A percentile compares a stretch with the other conserved stretches of the same genome.
Evolutionary conservation across 495 filamentous ascomycete genomes (phyloP).

Genomic region (Penicillium herquei): DNA sequence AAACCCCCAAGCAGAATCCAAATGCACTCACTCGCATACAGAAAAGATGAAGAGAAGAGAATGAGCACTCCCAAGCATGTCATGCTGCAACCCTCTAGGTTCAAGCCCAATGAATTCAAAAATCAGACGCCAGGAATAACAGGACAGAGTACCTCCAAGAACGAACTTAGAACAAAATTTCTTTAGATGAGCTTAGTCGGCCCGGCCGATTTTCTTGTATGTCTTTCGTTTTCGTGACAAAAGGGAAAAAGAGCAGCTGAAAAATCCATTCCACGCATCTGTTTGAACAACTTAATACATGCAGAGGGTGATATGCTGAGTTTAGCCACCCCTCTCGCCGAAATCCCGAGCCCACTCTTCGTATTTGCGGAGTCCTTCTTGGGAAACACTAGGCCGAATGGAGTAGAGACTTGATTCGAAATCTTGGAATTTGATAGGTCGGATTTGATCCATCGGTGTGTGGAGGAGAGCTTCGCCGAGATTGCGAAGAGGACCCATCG

Average conservation of each 20-base stretch:
- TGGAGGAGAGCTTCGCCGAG: slow-evolving; percentile 86
- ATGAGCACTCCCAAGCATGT: neutral
- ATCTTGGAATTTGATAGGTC: slow-evolving; percentile 78
- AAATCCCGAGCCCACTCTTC: slow-evolving; percentile 94
- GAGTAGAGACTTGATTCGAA: slow-evolving; percentile 82
- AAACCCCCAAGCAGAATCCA: neutral
- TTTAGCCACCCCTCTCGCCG: slow-evolving; percentile 81
- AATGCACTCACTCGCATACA: neutral
- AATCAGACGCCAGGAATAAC: neutral
- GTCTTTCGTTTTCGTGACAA: neutral
- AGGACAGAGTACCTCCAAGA: neutral
- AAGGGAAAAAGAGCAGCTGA: neutral
- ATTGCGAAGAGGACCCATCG: slow-evolving; percentile 93
- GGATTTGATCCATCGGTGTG: slow-evolving; percentile 91
- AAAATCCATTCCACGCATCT: neutral
- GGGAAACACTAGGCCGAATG: slow-evolving; percentile 89
- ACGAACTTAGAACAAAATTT: neutral
- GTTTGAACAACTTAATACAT: neutral
- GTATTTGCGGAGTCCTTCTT: slow-evolving; percentile 76
- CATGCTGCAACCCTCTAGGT: neutral
- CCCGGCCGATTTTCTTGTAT: neutral
- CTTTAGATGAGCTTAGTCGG: neutral
- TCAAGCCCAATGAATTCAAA: neutral
- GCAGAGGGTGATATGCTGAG: neutral
- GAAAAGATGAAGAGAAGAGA: neutral